Percentiles rank a stretch among this genome's conserved stretches.
These are phyloP conservation scores for Dillenia suffruticosa DNA, from an alignment of 164 flowering plant species.

Conservation along the genomic window DNA sequence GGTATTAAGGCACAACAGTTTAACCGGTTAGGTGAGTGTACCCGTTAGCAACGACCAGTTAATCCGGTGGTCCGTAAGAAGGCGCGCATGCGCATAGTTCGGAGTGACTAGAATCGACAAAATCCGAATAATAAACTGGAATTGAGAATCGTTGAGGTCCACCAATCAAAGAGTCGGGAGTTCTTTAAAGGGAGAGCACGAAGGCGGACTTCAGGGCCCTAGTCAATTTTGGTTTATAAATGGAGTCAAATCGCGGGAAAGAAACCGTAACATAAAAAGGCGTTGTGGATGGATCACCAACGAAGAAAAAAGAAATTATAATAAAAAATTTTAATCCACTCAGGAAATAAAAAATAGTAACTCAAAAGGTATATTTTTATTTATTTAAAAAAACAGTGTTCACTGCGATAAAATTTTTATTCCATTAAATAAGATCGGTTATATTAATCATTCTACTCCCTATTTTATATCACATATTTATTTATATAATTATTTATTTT, in stretches of 20 bases:
- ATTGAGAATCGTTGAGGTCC: slow-evolving; percentile 25
- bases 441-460: no score
- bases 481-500: no score
- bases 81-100: slow-evolving; percentile 2
- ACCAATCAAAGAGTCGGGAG: slow-evolving; percentile 20
- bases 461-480: no score
- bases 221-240: slow-evolving; percentile 30
- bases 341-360: no score
- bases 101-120: background rate
- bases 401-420: no score
- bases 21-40: slow-evolving; percentile 21
- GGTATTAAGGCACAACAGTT: slow-evolving; percentile 14
- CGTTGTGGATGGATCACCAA: no score
- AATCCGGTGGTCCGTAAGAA: slow-evolving; percentile 5
- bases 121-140: slow-evolving; percentile 14
- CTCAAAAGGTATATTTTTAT: no score
- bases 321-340: no score
- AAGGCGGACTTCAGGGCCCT: slow-evolving; percentile 25
- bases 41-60: slow-evolving; percentile 15
- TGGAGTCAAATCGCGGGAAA: slow-evolving; percentile 31
- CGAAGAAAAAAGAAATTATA: no score
- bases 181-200: slow-evolving; percentile 9
- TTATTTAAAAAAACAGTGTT: no score
- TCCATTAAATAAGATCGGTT: no score
- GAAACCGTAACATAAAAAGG: no score